phyloP scores from a whole-genome alignment of 2,329 filamentous ascomycete species.

The Alternaria ethzedia region DNA sequence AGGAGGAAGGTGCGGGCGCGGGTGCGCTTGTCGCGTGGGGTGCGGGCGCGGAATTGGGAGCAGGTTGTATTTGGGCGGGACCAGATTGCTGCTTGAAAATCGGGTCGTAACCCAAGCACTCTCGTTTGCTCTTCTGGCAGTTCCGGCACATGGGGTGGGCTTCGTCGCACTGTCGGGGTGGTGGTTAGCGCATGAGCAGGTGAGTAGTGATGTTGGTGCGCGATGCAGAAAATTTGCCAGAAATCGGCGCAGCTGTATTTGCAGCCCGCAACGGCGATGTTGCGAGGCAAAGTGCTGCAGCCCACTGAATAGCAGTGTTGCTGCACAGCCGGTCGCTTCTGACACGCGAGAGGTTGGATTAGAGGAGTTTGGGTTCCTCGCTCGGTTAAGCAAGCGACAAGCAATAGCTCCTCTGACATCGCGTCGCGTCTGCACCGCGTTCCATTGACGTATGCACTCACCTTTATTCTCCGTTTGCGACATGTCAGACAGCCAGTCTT shows the following conservation, averaged over 20 bases:
- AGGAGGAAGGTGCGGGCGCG: slow-evolving; percentile 40
- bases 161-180: slow-evolving; percentile 82
- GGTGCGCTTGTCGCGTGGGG: slow-evolving; percentile 40
- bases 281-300: not conserved
- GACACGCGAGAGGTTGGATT: slow-evolving; percentile 7
- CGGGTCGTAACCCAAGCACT: slow-evolving; percentile 85
- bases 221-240: not conserved
- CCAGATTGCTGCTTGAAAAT: slow-evolving; percentile 79
- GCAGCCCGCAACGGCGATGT: not conserved
- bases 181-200: slow-evolving; percentile 33
- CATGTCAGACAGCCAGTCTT: slow-evolving; percentile 72
- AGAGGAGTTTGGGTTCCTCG: slow-evolving; percentile 40
- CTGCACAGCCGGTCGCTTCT: slow-evolving; percentile 1
- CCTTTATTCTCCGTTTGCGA: slow-evolving; percentile 73
- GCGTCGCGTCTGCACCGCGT: slow-evolving; percentile 36
- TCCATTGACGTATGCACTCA: slow-evolving; percentile 49
- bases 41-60: slow-evolving; percentile 58
- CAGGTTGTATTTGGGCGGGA: slow-evolving; percentile 75
- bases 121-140: slow-evolving; percentile 86
- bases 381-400: slow-evolving; percentile 42
- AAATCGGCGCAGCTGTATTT: not conserved
- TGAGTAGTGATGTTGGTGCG: slow-evolving; percentile 9
- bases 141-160: slow-evolving; percentile 90
- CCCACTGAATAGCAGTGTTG: not conserved
- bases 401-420: slow-evolving; percentile 24